Percentiles rank a stretch among this genome's conserved stretches.
Evolutionary conservation across 768 basidiomycete genomes (phyloP).

Genomic region (Imleria badia): DNA sequence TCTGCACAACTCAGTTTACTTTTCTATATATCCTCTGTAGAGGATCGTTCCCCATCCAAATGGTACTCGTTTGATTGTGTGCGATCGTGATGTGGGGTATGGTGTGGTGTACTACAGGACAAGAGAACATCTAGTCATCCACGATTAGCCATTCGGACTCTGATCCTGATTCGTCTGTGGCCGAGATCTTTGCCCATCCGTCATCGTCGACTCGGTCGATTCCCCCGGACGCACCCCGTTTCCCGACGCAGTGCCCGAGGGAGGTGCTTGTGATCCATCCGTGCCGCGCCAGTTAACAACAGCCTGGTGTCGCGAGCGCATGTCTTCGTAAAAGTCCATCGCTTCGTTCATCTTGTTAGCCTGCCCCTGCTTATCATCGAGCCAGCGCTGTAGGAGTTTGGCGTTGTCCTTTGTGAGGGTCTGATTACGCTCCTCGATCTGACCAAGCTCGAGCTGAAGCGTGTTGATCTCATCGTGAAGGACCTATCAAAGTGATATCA

Average conservation of each 20-base stretch:
- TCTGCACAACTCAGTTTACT: conserved; percentile 19
- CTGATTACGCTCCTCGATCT: conserved; percentile 84
- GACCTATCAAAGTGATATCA: conserved; percentile 50
- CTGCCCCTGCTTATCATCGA: conserved; percentile 91
- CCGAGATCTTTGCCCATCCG: conserved; percentile 74
- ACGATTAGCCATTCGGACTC: conserved; percentile 93
- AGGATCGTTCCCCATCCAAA: conserved; percentile 32
- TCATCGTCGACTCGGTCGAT: conserved; percentile 39
- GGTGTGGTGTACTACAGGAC: conserved; percentile 17
- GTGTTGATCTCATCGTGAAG: conserved; percentile 95
- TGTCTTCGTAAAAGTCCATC: conserved; percentile 84
- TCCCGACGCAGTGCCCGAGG: conserved; percentile 39
- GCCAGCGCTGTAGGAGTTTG: conserved; percentile 92
- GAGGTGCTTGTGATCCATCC: conserved; percentile 32
- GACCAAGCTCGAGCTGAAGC: conserved; percentile 84
- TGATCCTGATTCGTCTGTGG: conserved; percentile 68
- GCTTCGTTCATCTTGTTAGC: conserved; percentile 96
- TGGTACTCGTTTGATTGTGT: conserved; percentile 19
- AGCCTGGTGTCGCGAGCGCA: conserved; percentile 71
- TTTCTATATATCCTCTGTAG: conserved; percentile 32
- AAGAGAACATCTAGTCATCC: conserved; percentile 37
- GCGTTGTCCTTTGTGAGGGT: conserved; percentile 92
- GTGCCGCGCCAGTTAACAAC: conserved; percentile 57
- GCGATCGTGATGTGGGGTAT: conserved; percentile 19
- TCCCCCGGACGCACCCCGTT: conserved; percentile 47